These are phyloP conservation scores for Colletotrichum simmondsii DNA, from an alignment of 2,329 filamentous ascomycete species.

Conservation along the genomic window DNA sequence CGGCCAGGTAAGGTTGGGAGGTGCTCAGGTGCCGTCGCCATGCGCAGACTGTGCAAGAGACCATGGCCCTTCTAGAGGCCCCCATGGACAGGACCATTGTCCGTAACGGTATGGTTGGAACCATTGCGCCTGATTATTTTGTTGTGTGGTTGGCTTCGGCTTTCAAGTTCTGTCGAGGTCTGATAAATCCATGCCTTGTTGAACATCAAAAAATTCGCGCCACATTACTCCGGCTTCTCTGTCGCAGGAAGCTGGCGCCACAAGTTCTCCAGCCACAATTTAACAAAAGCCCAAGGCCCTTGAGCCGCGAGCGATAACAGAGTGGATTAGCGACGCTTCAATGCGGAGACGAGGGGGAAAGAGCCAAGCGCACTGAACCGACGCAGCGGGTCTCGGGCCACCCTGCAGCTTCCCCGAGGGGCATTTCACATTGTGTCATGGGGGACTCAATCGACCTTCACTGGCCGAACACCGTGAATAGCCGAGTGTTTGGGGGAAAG, in stretches of 20 bases:
- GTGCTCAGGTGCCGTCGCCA: conserved; percentile 60
- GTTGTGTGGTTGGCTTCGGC: not conserved
- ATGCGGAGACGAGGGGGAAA: conserved; percentile 16
- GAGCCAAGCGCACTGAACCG: not conserved
- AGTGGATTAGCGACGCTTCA: conserved; percentile 5
- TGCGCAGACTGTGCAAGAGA: conserved; percentile 61
- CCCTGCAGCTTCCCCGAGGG: conserved; percentile 15
- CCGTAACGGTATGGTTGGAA: conserved; percentile 25
- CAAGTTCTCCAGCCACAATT: conserved; percentile 17
- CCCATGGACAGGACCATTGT: conserved; percentile 44
- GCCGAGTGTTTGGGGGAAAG: conserved; percentile 30
- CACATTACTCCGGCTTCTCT: conserved; percentile 7
- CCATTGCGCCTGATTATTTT: conserved; percentile 7
- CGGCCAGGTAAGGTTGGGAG: conserved; percentile 50
- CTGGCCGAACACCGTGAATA: conserved; percentile 36
- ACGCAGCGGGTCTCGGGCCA: conserved; percentile 28
- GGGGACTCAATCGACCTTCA: conserved; percentile 15
- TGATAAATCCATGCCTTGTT: not conserved
- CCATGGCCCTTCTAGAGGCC: conserved; percentile 46
- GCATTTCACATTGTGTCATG: conserved; percentile 31
- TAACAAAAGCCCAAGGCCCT: not conserved
- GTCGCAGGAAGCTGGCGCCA: conserved; percentile 17
- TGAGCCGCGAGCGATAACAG: not conserved
- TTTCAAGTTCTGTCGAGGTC: not conserved
- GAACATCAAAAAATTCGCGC: conserved; percentile 17